Evolutionary conservation across 257 asterid species (phyloP).

Genomic region (Anisodus acutangulus): DNA sequence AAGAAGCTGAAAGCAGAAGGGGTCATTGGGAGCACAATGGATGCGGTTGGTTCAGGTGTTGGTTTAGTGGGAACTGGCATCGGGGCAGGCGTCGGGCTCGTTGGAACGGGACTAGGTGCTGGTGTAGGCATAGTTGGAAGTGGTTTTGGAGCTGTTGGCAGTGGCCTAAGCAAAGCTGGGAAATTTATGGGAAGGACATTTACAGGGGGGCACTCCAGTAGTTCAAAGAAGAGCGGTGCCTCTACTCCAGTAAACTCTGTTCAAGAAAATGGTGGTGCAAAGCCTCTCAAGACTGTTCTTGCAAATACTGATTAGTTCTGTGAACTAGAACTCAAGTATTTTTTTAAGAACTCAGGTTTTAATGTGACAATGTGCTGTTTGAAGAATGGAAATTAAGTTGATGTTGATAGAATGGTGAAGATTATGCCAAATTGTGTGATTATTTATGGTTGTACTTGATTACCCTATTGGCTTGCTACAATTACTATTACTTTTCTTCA

Average conservation of each 20-base stretch:
- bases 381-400: slow-evolving; percentile 8
- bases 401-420: slow-evolving; percentile 16
- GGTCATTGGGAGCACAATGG: slow-evolving; percentile 93
- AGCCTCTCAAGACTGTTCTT: slow-evolving; percentile 48
- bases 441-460: too few species aligned
- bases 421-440: neutral
- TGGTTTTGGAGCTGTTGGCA: slow-evolving; percentile 84
- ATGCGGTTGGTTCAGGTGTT: slow-evolving; percentile 81
- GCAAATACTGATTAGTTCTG: slow-evolving; percentile 9
- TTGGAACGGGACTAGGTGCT: slow-evolving; percentile 73
- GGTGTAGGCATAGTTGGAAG: slow-evolving; percentile 82
- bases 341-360: neutral
- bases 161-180: slow-evolving; percentile 88
- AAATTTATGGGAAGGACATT: slow-evolving; percentile 90
- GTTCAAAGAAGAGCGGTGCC: slow-evolving; percentile 66
- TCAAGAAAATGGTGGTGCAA: slow-evolving; percentile 82
- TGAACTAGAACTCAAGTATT: neutral
- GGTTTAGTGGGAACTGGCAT: slow-evolving; percentile 71
- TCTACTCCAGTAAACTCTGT: slow-evolving; percentile 66
- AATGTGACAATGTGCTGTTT: neutral
- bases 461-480: too few species aligned
- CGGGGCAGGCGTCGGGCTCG: slow-evolving; percentile 66
- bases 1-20: slow-evolving; percentile 94
- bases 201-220: slow-evolving; percentile 53
- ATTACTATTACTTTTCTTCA: too few species aligned